Percentiles rank a stretch among this genome's conserved stretches.
These are phyloP conservation scores for Neospermospora avenae DNA, from an alignment of 2,329 filamentous ascomycete genomes.

Conservation along the genomic window DNA sequence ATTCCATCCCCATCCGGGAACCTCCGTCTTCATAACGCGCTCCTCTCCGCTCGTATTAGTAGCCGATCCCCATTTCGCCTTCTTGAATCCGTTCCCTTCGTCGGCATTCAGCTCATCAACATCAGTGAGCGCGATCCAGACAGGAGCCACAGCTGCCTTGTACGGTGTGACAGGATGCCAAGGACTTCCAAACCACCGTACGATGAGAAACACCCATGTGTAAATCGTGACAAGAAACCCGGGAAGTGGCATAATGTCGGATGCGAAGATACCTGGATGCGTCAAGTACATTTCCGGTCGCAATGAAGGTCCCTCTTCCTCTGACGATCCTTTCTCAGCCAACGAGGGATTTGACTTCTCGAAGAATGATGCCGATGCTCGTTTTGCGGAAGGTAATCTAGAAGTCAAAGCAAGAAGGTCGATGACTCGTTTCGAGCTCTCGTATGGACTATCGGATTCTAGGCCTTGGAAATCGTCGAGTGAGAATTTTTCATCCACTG, in stretches of 20 bases:
- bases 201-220: constrained; percentile 63
- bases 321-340: constrained; percentile 22
- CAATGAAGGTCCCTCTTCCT: constrained; percentile 20
- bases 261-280: constrained; percentile 85
- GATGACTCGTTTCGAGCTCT: constrained; percentile 81
- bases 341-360: constrained; percentile 33
- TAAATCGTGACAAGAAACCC: constrained; percentile 68
- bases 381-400: constrained; percentile 59
- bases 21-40: constrained; percentile 72
- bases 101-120: constrained; percentile 58
- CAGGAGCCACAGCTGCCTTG: constrained; percentile 69
- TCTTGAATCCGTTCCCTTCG: constrained; percentile 45
- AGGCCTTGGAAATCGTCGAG: constrained; percentile 79
- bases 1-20: constrained; percentile 80
- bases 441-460: constrained; percentile 62
- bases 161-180: constrained; percentile 84
- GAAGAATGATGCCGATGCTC: constrained; percentile 57
- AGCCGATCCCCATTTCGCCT: constrained; percentile 82
- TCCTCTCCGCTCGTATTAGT: constrained; percentile 55
- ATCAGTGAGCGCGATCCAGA: constrained; percentile 72
- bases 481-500: constrained; percentile 43
- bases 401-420: constrained; percentile 78
- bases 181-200: constrained; percentile 75
- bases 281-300: constrained; percentile 69
- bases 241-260: constrained; percentile 73